These are phyloP conservation scores for Asterionellopsis glacialis DNA, from an alignment of 108 stramenopile genomes.

Conservation along the genomic window DNA sequence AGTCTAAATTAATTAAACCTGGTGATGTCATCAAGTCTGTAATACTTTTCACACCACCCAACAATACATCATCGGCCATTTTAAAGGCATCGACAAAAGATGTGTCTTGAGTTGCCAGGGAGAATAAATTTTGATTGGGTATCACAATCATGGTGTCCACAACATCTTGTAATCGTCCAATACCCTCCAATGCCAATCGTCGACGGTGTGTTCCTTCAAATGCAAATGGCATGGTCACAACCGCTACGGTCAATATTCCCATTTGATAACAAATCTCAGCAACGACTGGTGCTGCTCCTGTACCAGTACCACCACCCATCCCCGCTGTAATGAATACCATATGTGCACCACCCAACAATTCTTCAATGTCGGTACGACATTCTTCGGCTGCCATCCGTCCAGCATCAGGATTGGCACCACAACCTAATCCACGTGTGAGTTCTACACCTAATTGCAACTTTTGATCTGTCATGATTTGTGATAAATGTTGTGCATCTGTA, in stretches of 20 bases:
- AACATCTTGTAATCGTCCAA: conserved; percentile 39
- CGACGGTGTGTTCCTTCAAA: conserved; percentile 73
- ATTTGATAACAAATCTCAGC: conserved; percentile 71
- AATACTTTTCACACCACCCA: conserved; percentile 79
- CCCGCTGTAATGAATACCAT: conserved; percentile 81
- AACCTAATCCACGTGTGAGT: conserved; percentile 73
- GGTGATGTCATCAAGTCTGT: conserved; percentile 81
- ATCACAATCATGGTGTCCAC: conserved; percentile 85
- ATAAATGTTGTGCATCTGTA: conserved; percentile 79
- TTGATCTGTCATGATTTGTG: conserved; percentile 20
- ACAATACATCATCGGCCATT: conserved; percentile 78
- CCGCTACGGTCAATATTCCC: conserved; percentile 76
- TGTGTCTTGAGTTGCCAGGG: conserved; percentile 59
- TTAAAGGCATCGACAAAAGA: conserved; percentile 68
- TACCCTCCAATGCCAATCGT: conserved; percentile 60
- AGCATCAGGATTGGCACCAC: conserved; percentile 74
- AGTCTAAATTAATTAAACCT: conserved; percentile 82
- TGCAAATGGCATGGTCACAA: conserved; percentile 84
- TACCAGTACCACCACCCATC: conserved; percentile 84
- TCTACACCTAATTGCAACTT: conserved; percentile 58
- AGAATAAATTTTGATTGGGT: conserved; percentile 78
- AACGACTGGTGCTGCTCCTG: conserved; percentile 78
- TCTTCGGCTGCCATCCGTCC: conserved; percentile 78
- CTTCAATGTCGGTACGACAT: conserved; percentile 41
- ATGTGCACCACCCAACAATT: conserved; percentile 55